A percentile compares a stretch with the other conserved stretches of the same genome.
These are phyloP conservation scores for Elaeis guineensis DNA, from an alignment of 176 grass and related monocot genomes.

Conservation along the genomic window DNA sequence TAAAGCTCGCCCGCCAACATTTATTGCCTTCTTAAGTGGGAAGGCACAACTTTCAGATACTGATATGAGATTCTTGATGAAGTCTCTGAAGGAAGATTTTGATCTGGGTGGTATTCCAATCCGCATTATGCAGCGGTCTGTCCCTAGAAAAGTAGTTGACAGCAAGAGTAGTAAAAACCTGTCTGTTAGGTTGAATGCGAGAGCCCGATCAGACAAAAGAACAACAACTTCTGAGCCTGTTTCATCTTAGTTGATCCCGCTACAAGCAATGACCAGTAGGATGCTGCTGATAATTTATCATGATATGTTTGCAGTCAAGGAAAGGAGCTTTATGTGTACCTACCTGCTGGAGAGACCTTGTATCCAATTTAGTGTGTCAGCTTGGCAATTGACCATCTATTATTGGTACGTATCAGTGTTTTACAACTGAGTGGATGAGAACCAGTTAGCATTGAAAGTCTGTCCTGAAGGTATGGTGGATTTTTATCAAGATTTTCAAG, in stretches of 20 bases:
- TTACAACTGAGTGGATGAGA: too few species aligned
- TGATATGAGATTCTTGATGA: slow-evolving; percentile 73
- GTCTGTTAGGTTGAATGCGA: slow-evolving; percentile 12
- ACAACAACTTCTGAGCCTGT: slow-evolving; percentile 13
- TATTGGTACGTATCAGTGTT: too few species aligned
- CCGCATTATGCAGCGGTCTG: slow-evolving; percentile 52
- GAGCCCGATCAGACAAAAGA: slow-evolving; percentile 57
- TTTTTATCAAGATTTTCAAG: too few species aligned
- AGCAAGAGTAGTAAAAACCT: slow-evolving; percentile 17
- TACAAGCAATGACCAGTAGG: too few species aligned
- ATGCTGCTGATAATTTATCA: too few species aligned
- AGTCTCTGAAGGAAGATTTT: slow-evolving; percentile 94
- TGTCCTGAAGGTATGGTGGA: too few species aligned
- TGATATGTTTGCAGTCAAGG: too few species aligned
- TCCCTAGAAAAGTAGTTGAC: slow-evolving; percentile 44
- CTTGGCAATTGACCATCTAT: too few species aligned
- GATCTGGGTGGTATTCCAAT: slow-evolving; percentile 89
- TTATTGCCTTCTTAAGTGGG: slow-evolving; percentile 84
- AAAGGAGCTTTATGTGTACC: too few species aligned
- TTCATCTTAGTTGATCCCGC: neutral
- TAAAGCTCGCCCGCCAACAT: slow-evolving; percentile 82
- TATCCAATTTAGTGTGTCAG: too few species aligned
- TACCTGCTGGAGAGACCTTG: too few species aligned
- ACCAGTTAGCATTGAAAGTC: too few species aligned
- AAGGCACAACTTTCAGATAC: slow-evolving; percentile 77